Conservation (phyloP, 805 yeast genomes). For the Ogataea allantospora region DNA sequence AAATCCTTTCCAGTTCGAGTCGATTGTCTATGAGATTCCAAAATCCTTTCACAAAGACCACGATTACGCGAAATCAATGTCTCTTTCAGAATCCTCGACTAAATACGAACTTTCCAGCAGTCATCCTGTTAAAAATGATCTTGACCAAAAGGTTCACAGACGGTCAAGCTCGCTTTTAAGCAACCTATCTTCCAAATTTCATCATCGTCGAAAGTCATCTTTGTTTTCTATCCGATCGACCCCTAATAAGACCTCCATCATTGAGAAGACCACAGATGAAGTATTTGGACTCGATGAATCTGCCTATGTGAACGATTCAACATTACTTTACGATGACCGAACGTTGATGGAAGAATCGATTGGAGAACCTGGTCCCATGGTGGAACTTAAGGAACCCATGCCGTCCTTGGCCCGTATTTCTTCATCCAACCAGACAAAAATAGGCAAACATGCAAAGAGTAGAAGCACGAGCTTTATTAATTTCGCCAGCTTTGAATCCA, state of each 20-base stretch:
- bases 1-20: constrained; percentile 35
- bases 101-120: constrained; percentile 4
- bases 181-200: constrained; percentile 25
- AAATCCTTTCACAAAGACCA: constrained; percentile 27
- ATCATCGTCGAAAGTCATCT: constrained; percentile 29
- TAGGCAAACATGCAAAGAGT: constrained; percentile 16
- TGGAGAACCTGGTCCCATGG: constrained; percentile 38
- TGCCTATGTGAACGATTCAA: constrained; percentile 19
- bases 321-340: constrained; percentile 27
- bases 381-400: constrained; percentile 17
- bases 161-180: constrained; percentile 28
- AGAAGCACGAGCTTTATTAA: constrained; percentile 13
- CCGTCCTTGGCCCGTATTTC: constrained; percentile 8
- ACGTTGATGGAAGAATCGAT: constrained; percentile 29
- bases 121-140: neutral
- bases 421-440: constrained; percentile 1
- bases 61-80: constrained; percentile 19
- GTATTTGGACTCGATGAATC: constrained; percentile 21
- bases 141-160: constrained; percentile 17
- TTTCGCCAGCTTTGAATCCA: constrained; percentile 1
- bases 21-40: constrained; percentile 33
- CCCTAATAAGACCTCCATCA: constrained; percentile 22
- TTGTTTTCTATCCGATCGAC: constrained; percentile 18
- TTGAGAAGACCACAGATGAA: constrained; percentile 30
- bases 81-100: constrained; percentile 14